Base-by-base conservation (phyloP, 2,329 filamentous ascomycete genomes). In the Esteya vermicola region DNA sequence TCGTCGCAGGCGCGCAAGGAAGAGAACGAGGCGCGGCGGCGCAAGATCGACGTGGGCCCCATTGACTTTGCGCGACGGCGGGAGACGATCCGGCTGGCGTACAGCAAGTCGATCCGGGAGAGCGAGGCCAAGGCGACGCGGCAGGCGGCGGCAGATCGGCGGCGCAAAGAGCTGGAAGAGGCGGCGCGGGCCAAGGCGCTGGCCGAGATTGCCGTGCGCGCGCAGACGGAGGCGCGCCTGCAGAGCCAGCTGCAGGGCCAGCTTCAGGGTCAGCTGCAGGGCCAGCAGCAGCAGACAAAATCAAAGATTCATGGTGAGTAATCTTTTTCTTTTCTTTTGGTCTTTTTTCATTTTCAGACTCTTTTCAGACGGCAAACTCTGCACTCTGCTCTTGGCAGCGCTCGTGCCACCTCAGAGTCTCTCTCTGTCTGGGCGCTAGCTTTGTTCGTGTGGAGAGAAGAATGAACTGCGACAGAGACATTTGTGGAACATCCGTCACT, bases 61-160 rank as follows among this genome's bases (percentile, higher is more conserved):
- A 83, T 93, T 39, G 84, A 94, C 57, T 91, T 93, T 54, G 85
- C 81, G 44, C 82, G 84, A 48, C 73, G 85, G 38, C 72, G 86
- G 50, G 80, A 85, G 53, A 77, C 78, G 45, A 93, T 93, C 51
- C 81, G 88, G 50, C 75, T 85, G 42, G 85, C 85, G 13, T 89
- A 93, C 57, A 88, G 77, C 50, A 84, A 82, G 54, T 85, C 81
- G n/a, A 77, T 91, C 36, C 73, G 80, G 46, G 81, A 85, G 52
- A 81, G 65, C 50, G 78, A 83, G 52, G 77, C 71, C 43, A 58
- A 64, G n/a, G 68, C 70, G 42, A 67, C 65, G 38, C 65, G 67
- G 52, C 61, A 67, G 54, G 61, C 62, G 38, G 70, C 70, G 26
- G 68, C 67, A 19, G 69, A 75, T 45, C 70, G 65, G 47, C 62